Conservation (phyloP, 2,329 filamentous ascomycete genomes). For the Helicocarpus griseus region DNA sequence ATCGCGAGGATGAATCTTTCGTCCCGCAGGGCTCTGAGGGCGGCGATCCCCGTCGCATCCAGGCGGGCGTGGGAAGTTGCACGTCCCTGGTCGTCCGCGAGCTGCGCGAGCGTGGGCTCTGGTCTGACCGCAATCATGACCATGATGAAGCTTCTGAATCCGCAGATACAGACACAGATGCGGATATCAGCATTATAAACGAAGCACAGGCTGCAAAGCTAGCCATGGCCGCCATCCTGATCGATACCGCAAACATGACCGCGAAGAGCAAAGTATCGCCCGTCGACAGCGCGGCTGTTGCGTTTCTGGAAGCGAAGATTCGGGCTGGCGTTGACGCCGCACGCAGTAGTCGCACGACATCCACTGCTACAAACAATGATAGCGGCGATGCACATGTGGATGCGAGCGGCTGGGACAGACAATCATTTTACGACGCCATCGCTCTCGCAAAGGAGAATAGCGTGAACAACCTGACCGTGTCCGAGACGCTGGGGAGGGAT, state of each 20-base stretch:
- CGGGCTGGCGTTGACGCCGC: conserved; percentile 20
- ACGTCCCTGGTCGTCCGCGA: conserved; percentile 47
- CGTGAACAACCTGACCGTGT: conserved; percentile 41
- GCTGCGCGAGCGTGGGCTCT: conserved; percentile 36
- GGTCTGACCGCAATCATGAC: no score
- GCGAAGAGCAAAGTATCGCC: conserved; percentile 36
- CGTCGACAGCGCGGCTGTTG: conserved; percentile 39
- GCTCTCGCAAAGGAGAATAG: conserved; percentile 46
- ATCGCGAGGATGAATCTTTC: conserved; percentile 50
- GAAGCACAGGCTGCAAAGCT: conserved; percentile 28
- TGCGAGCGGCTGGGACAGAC: conserved; percentile 36
- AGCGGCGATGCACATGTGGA: not conserved
- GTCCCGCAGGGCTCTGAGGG: conserved; percentile 30
- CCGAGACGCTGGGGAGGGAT: conserved; percentile 51
- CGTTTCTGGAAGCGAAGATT: conserved; percentile 45
- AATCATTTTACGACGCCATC: conserved; percentile 43
- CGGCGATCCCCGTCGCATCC: conserved; percentile 42
- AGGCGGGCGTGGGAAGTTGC: conserved; percentile 48
- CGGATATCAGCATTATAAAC: conserved; percentile 21
- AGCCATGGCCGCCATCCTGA: conserved; percentile 33
- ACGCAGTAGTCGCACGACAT: not conserved
- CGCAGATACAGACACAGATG: conserved; percentile 4
- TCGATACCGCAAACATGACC: conserved; percentile 37
- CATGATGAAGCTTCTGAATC: conserved; percentile 20
- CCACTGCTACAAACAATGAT: not conserved